A percentile compares a stretch with the other conserved stretches of the same genome.
Evolutionary conservation across 345 rosid species (phyloP).

Genomic region (Punica granatum): DNA sequence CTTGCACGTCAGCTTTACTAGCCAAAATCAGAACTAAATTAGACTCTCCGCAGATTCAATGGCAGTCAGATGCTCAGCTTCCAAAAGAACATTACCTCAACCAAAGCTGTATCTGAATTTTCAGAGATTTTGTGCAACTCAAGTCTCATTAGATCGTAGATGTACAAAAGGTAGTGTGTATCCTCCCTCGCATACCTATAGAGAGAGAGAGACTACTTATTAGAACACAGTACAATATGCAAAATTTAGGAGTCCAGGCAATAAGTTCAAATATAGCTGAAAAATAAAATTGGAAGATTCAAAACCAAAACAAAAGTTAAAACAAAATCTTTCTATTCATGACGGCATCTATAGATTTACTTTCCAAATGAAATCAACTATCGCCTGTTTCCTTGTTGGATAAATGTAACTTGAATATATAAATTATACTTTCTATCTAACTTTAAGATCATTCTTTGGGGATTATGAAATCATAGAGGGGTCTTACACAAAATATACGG

Average conservation of each 20-base stretch:
- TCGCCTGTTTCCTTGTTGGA: neutral
- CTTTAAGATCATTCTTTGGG: neutral
- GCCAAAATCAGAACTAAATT: neutral
- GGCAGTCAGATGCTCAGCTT: neutral
- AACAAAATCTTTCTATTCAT: neutral
- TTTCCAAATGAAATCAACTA: neutral
- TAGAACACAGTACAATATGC: neutral
- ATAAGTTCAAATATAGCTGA: neutral
- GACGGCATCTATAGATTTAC: neutral
- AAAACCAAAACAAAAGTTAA: neutral
- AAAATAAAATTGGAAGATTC: no score
- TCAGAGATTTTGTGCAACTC: constrained; percentile 34
- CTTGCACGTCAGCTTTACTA: neutral
- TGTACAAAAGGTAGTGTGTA: constrained; percentile 82
- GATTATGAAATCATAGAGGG: neutral
- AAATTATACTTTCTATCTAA: neutral
- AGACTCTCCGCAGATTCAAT: neutral
- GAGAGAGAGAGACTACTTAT: constrained; percentile 6
- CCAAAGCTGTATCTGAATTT: constrained; percentile 44
- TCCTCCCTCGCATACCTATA: constrained; percentile 95
- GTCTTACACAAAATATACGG: neutral
- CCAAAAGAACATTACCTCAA: constrained; percentile 45
- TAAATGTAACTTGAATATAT: neutral
- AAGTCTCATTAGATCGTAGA: constrained; percentile 65
- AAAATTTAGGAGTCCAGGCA: neutral